phyloP scores from a whole-genome alignment of 306 rosid species.

The Adenanthera pavonina region DNA sequence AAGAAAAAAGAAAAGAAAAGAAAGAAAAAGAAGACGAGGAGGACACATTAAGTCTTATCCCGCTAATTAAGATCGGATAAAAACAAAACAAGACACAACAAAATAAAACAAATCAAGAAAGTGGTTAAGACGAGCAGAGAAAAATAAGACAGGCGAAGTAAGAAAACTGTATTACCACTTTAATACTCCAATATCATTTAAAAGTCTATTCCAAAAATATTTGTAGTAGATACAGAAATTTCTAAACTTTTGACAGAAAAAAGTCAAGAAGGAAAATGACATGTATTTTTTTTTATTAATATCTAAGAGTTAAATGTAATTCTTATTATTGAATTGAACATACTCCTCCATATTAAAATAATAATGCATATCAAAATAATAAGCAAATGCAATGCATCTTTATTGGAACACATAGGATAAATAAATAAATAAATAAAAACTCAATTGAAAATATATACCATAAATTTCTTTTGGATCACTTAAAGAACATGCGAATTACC shows the following conservation, averaged over 20 bases:
- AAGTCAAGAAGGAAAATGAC: not conserved
- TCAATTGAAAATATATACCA: not conserved
- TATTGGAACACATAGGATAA: not conserved
- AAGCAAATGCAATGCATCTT: not conserved
- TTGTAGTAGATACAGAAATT: not conserved
- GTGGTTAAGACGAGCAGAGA: not conserved
- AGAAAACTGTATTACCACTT: not conserved
- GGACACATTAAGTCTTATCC: no score
- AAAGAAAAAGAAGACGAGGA: no score
- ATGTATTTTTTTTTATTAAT: not conserved
- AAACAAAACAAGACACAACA: no score
- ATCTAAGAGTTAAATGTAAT: not conserved
- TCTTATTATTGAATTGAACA: not conserved
- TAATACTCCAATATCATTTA: not conserved
- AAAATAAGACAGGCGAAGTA: not conserved
- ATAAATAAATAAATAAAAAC: not conserved
- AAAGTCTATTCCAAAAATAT: not conserved
- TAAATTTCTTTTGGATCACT: not conserved
- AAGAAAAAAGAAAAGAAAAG: no score
- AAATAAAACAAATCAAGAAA: no score
- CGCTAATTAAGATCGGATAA: not conserved
- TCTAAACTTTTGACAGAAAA: not conserved
- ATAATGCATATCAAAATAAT: not conserved
- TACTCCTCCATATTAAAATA: not conserved
- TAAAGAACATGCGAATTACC: conserved; percentile 51